Base-by-base conservation (phyloP, 2,329 filamentous ascomycete genomes). In the Hymenoscyphus fructigenus region DNA sequence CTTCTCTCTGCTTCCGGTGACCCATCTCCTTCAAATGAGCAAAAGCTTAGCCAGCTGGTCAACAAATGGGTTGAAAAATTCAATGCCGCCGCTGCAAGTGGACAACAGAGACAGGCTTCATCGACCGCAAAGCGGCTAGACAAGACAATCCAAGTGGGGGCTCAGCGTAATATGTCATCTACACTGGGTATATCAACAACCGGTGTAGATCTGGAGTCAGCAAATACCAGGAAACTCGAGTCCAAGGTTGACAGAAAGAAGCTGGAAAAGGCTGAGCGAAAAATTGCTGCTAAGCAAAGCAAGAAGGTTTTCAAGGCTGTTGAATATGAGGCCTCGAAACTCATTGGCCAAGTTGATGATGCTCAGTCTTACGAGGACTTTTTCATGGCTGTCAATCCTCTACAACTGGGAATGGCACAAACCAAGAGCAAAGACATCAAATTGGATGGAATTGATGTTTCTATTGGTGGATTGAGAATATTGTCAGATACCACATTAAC, bases 391-490 rank as follows among this genome's bases (percentile, higher is more conserved):
- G 95, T 99, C 82, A 99, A 99, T 78, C 95, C 95, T 67, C 85
- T 99, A 68, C 94, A 98, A 76, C 75, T 98, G 66, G 94, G 93
- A 62, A 78, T 85, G 66, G 85, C 88, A 36, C 81, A 90, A 66
- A 86, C 87, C 71, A 99, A 98, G 88, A 97, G 93, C 79, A 99
- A 99, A 84, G 95, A 99, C 76, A 93, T 99, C 84, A 99, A 98
- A 82, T 83, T 99, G 71, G 95, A 99, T 79, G 93, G 91, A 73
- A 92, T 97, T 75, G 95, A 99, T 78, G 91, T 99, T 62, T 91
- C 92, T 55, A 97, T 99, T 75, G 88, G 91, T 67, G 94, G 94
- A 64, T 84, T 87, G 74, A 89, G 95, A 66, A 99, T 99, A 69
- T 81, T 98, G 71, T 91, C 90, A 56, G 94, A 99, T 77, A 97